Conservation (phyloP, 257 asterid genomes). For the Ocimum tenuiflorum region DNA sequence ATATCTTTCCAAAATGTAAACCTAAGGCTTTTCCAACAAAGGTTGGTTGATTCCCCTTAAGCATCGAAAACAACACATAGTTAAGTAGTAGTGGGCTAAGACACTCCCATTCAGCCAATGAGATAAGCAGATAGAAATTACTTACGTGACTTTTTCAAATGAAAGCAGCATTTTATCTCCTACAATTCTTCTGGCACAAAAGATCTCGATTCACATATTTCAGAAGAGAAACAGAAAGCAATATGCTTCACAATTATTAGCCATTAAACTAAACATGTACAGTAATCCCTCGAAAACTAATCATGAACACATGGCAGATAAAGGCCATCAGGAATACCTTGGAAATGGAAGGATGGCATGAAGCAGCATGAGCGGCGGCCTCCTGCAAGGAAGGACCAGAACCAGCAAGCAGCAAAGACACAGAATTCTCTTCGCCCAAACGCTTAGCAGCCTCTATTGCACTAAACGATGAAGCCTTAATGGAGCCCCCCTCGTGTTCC, state of each 20-base stretch:
- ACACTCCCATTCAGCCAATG: no score
- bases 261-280: neutral
- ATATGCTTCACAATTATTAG: neutral
- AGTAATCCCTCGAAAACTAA: conserved; percentile 8
- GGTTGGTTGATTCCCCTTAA: no score
- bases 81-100: no score
- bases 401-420: conserved; percentile 77
- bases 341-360: conserved; percentile 69
- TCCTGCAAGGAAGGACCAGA: conserved; percentile 69
- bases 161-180: no score
- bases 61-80: no score
- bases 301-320: no score
- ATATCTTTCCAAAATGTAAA: no score
- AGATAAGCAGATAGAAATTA: no score
- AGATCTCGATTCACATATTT: neutral
- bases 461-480: conserved; percentile 64
- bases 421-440: conserved; percentile 52
- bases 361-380: conserved; percentile 75
- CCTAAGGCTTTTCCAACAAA: no score
- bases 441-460: conserved; percentile 80
- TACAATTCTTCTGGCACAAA: neutral
- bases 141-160: no score
- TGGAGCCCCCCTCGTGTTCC: conserved; percentile 69
- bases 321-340: conserved; percentile 32
- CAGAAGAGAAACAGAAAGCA: neutral